Percentiles rank a stretch among this genome's conserved stretches.
Conservation (phyloP, 495 filamentous ascomycete species). For the Tuber indicum region DNA sequence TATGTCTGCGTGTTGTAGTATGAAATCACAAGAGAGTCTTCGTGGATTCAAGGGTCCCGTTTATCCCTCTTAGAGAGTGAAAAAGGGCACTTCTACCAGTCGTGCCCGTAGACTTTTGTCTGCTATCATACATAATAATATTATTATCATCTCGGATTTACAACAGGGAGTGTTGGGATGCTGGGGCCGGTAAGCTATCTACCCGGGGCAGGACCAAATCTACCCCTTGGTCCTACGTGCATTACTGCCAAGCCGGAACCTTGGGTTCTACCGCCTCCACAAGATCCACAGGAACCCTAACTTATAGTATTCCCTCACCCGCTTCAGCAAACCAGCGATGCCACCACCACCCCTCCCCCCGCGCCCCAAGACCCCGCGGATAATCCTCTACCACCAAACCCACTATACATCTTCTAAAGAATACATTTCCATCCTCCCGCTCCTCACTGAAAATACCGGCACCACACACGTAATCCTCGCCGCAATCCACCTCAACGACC, state of each 20-base stretch:
- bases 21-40: background rate
- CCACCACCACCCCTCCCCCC: constrained; percentile 15
- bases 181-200: background rate
- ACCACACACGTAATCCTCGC: constrained; percentile 68
- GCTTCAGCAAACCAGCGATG: background rate
- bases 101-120: background rate
- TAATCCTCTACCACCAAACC: constrained; percentile 71
- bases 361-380: constrained; percentile 42
- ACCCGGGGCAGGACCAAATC: background rate
- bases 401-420: constrained; percentile 53
- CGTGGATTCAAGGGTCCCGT: background rate
- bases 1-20: background rate
- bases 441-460: constrained; percentile 55
- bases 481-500: constrained; percentile 69
- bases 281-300: background rate
- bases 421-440: constrained; percentile 63
- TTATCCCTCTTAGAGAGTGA: background rate
- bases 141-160: background rate
- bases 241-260: background rate
- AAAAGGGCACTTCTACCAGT: background rate
- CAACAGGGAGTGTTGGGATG: background rate
- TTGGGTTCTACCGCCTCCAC: background rate
- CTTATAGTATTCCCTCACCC: background rate
- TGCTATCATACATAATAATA: no score
- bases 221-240: background rate